Percentiles rank a stretch among this genome's conserved stretches.
Conservation (phyloP, 495 filamentous ascomycete genomes). For the Annulohypoxylon bovei region DNA sequence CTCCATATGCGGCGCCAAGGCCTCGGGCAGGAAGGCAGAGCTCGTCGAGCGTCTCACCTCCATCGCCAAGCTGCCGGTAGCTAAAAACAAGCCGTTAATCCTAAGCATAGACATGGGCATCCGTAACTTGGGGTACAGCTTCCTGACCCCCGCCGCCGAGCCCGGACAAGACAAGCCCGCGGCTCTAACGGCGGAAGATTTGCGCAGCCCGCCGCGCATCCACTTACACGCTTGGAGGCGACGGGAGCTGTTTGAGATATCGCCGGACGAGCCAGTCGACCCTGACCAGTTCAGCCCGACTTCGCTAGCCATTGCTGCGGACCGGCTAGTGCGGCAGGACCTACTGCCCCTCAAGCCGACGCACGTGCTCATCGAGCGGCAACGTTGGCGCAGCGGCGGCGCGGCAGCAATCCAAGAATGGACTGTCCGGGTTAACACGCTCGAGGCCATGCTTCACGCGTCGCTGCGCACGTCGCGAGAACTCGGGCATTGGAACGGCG, state of each 20-base stretch:
- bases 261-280: neutral
- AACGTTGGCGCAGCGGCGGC: slow-evolving; percentile 81
- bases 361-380: slow-evolving; percentile 86
- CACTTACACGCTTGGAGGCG: slow-evolving; percentile 47
- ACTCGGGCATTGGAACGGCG: slow-evolving; percentile 53
- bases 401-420: slow-evolving; percentile 78
- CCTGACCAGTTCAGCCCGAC: slow-evolving; percentile 64
- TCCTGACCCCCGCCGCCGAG: slow-evolving; percentile 57
- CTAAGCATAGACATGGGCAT: slow-evolving; percentile 91
- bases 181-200: slow-evolving; percentile 22
- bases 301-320: slow-evolving; percentile 68
- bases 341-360: slow-evolving; percentile 64
- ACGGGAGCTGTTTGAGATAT: slow-evolving; percentile 44
- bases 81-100: slow-evolving; percentile 53
- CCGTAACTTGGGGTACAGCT: slow-evolving; percentile 80
- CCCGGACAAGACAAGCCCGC: slow-evolving; percentile 11
- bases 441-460: slow-evolving; percentile 89
- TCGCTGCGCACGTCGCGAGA: slow-evolving; percentile 67
- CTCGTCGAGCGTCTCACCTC: slow-evolving; percentile 32
- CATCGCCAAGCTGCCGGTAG: neutral
- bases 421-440: slow-evolving; percentile 89
- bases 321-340: slow-evolving; percentile 63
- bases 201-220: slow-evolving; percentile 30
- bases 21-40: slow-evolving; percentile 32
- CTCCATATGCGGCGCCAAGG: slow-evolving; percentile 35